Evolutionary conservation across 257 asterid genomes (phyloP).

Genomic region (Thymus mandschuricus): DNA sequence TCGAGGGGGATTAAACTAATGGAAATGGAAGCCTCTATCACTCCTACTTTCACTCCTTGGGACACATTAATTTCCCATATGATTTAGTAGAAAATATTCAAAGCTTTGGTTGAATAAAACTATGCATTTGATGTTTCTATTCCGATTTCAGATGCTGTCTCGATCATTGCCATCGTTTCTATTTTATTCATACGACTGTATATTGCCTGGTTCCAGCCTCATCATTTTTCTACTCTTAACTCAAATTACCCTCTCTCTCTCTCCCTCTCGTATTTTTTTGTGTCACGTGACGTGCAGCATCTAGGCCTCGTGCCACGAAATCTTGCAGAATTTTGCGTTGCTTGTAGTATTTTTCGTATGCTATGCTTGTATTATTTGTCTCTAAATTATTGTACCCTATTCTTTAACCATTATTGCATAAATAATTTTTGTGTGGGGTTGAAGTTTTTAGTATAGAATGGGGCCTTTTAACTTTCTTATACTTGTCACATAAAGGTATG

Average conservation of each 20-base stretch:
- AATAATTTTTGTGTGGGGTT: conserved; percentile 34
- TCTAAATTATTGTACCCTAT: conserved; percentile 19
- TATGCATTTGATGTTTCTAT: conserved; percentile 77
- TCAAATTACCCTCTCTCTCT: conserved; percentile 18
- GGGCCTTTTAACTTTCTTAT: not conserved
- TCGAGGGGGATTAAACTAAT: conserved; percentile 44
- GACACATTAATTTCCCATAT: conserved; percentile 77
- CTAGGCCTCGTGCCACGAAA: conserved; percentile 69
- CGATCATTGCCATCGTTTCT: conserved; percentile 17
- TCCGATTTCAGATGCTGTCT: conserved; percentile 71
- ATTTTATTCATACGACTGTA: conserved; percentile 30
- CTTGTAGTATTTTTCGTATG: conserved; percentile 6
- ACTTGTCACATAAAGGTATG: not conserved
- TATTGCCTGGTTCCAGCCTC: conserved; percentile 63
- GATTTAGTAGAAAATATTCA: conserved; percentile 45
- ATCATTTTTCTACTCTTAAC: conserved; percentile 48
- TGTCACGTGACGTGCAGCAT: conserved; percentile 61
- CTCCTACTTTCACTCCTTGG: conserved; percentile 61
- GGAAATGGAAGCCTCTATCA: conserved; percentile 62
- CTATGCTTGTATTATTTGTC: conserved; percentile 25
- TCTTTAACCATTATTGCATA: not conserved
- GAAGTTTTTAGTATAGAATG: not conserved
- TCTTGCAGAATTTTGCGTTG: conserved; percentile 49
- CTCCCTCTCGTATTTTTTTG: conserved; percentile 27
- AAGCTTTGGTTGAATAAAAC: conserved; percentile 50